Evolutionary conservation across 192 early-diverging fungal species (phyloP).

Genomic region (Coemansia sp.): DNA sequence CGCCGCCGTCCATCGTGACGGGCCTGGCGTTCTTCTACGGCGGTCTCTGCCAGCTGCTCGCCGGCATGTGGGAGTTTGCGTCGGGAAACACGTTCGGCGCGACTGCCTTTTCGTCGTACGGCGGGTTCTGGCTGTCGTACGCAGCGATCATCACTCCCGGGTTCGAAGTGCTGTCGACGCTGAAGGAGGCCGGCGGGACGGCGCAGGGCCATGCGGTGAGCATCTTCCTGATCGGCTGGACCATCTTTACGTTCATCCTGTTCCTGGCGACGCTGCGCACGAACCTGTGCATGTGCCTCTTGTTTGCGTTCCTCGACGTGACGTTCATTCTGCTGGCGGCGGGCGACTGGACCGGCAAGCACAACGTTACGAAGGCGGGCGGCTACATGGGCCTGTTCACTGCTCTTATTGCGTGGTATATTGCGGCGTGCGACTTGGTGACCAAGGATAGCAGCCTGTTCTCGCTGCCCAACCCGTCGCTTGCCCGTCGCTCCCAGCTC

Average conservation of each 20-base stretch:
- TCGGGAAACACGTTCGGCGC: conserved; percentile 80
- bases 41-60: conserved; percentile 70
- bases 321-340: conserved; percentile 71
- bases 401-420: conserved; percentile 75
- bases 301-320: conserved; percentile 66
- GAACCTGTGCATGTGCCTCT: conserved; percentile 58
- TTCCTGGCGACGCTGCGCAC: conserved; percentile 64
- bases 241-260: conserved; percentile 69
- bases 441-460: conserved; percentile 56
- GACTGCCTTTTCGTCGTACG: conserved; percentile 72
- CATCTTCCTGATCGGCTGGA: conserved; percentile 66
- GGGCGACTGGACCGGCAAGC: conserved; percentile 55
- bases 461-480: conserved; percentile 54
- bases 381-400: conserved; percentile 74
- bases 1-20: conserved; percentile 58
- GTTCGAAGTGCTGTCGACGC: conserved; percentile 51
- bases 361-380: conserved; percentile 57
- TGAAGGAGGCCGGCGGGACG: conserved; percentile 33
- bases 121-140: conserved; percentile 68
- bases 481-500: conserved; percentile 11
- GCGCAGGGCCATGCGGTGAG: conserved; percentile 52
- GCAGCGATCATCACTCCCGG: conserved; percentile 59
- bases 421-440: conserved; percentile 62
- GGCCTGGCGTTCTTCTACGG: conserved; percentile 75
- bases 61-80: conserved; percentile 84